Conservation (phyloP, 2,329 filamentous ascomycete species). For the Colletotrichum gigasporum region DNA sequence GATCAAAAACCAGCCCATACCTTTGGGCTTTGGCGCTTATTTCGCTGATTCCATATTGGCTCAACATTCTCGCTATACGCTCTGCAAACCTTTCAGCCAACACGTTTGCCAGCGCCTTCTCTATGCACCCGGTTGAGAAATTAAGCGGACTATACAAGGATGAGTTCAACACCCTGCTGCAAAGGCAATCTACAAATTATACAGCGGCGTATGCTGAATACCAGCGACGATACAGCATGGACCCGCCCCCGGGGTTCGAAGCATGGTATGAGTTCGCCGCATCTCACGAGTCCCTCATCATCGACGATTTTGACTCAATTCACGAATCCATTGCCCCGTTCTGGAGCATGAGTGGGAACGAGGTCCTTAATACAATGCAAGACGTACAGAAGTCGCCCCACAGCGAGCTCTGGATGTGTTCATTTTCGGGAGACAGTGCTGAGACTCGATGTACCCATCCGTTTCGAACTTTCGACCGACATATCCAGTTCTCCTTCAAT, state of each 20-base stretch:
- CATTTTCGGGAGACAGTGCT: constrained; percentile 36
- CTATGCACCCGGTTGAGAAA: neutral
- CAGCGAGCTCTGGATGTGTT: constrained; percentile 50
- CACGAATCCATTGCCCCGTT: constrained; percentile 51
- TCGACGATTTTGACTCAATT: constrained; percentile 60
- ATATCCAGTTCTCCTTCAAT: constrained; percentile 43
- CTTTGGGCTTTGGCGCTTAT: neutral
- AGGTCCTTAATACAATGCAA: constrained; percentile 41
- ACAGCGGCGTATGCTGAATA: constrained; percentile 51
- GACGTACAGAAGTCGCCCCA: constrained; percentile 34
- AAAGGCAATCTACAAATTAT: neutral
- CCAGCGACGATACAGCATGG: constrained; percentile 48
- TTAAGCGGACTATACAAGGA: neutral
- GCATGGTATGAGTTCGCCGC: constrained; percentile 55
- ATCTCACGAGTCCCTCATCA: constrained; percentile 51
- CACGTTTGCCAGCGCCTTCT: neutral
- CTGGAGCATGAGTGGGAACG: constrained; percentile 45
- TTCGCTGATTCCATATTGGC: neutral
- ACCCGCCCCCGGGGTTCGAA: constrained; percentile 57
- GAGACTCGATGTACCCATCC: constrained; percentile 46
- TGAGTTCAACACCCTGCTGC: neutral
- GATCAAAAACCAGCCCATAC: neutral
- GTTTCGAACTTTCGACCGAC: constrained; percentile 42
- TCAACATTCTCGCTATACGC: neutral
- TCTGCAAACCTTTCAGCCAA: neutral